Conservation (phyloP, 148 eudicot genomes). For the Vaccinium corymbosum region DNA sequence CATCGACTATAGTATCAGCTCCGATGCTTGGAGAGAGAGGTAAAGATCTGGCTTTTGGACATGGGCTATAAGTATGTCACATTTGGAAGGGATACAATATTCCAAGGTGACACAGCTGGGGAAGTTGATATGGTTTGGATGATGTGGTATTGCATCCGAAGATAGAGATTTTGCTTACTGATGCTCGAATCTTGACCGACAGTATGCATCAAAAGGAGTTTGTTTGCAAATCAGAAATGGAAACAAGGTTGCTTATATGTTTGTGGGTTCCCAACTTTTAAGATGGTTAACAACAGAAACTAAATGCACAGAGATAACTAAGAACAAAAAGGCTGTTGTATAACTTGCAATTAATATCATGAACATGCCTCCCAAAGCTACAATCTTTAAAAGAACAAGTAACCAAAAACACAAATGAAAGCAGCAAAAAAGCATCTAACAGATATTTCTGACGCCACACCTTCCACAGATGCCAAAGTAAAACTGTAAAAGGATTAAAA, state of each 20-base stretch:
- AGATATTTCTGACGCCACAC: background rate
- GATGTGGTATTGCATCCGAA: background rate
- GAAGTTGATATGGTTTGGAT: background rate
- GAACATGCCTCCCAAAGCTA: background rate
- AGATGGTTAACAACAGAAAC: background rate
- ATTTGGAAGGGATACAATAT: background rate
- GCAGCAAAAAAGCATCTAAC: background rate
- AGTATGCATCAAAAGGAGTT: background rate
- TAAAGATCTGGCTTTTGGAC: background rate
- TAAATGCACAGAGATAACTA: background rate
- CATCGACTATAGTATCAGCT: background rate
- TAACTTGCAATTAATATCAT: background rate
- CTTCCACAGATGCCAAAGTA: background rate
- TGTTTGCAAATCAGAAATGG: background rate
- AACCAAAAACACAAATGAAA: background rate
- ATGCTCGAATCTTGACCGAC: background rate
- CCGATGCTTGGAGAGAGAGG: background rate
- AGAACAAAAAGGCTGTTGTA: background rate
- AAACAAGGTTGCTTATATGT: background rate
- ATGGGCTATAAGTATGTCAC: background rate
- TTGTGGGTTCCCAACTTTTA: background rate
- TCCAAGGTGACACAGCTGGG: background rate
- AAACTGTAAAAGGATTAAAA: background rate
- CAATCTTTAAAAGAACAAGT: background rate
- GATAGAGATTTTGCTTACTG: background rate